A percentile compares a stretch with the other conserved stretches of the same genome.
Conservation (phyloP, 208 protist species). For the Trichomonas vaginalis region DNA sequence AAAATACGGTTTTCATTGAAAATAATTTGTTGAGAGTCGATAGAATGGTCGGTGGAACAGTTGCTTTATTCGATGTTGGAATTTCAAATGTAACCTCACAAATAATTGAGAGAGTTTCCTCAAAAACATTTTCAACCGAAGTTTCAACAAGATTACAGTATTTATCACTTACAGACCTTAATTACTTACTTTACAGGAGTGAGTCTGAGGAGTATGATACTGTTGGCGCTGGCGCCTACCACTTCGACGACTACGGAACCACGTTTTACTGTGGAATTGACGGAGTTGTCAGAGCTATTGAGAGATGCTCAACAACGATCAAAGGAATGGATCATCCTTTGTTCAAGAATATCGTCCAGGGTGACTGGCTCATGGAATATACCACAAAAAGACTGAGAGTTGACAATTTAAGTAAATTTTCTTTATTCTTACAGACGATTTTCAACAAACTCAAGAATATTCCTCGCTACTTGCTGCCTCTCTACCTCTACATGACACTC, state of each 20-base stretch:
- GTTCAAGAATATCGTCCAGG: not conserved
- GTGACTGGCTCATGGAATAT: not conserved
- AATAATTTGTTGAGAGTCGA: not conserved
- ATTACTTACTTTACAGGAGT: not conserved
- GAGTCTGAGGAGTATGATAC: not conserved
- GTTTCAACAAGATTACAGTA: not conserved
- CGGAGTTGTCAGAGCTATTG: not conserved
- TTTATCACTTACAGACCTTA: not conserved
- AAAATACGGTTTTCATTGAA: not conserved
- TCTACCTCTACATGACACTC: not conserved
- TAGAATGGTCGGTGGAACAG: not conserved
- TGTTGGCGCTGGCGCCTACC: not conserved
- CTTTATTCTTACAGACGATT: not conserved
- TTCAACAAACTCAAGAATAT: not conserved
- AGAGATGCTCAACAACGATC: not conserved
- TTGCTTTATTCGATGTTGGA: not conserved
- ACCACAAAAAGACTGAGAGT: not conserved
- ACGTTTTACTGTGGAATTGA: not conserved
- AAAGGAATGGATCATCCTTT: not conserved
- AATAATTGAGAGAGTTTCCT: not conserved
- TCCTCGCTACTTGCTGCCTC: not conserved
- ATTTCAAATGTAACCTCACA: not conserved
- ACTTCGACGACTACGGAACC: not conserved
- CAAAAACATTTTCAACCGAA: not conserved
- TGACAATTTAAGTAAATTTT: not conserved